A percentile compares a stretch with the other conserved stretches of the same genome.
Conservation (phyloP, 495 filamentous ascomycete genomes). For the Thermochaetoides thermophila region DNA sequence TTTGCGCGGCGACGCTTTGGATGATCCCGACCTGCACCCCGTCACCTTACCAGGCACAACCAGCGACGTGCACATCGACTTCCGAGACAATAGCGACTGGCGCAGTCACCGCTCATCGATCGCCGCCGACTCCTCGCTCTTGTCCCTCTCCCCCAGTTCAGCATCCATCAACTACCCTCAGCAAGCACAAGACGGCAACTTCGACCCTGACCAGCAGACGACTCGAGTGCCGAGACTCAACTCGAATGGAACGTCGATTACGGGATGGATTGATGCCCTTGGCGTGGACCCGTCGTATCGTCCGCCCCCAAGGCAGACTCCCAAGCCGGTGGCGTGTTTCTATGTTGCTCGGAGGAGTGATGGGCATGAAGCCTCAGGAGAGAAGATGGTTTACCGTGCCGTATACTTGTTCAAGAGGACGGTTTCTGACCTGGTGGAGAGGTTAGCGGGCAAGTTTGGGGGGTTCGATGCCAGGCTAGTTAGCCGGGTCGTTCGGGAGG, state of each 20-base stretch:
- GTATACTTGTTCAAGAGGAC: slow-evolving; percentile 73
- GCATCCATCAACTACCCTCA: slow-evolving; percentile 42
- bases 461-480: slow-evolving; percentile 56
- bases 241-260: slow-evolving; percentile 39
- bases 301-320: slow-evolving; percentile 54
- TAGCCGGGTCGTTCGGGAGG: slow-evolving; percentile 53
- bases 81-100: slow-evolving; percentile 37
- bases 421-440: slow-evolving; percentile 49
- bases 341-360: slow-evolving; percentile 48
- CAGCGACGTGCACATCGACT: slow-evolving; percentile 41
- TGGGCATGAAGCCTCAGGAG: not conserved
- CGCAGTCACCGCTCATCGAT: slow-evolving; percentile 43
- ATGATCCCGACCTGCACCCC: slow-evolving; percentile 81
- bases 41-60: slow-evolving; percentile 60
- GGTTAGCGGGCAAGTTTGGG: slow-evolving; percentile 57
- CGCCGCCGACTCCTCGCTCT: slow-evolving; percentile 41
- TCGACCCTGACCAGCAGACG: slow-evolving; percentile 28
- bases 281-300: slow-evolving; percentile 78
- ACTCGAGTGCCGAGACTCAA: slow-evolving; percentile 31
- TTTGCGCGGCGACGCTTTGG: slow-evolving; percentile 65
- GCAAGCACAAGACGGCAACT: slow-evolving; percentile 8
- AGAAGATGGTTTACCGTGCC: slow-evolving; percentile 58
- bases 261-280: slow-evolving; percentile 77
- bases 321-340: slow-evolving; percentile 74
- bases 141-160: slow-evolving; percentile 60